Evolutionary conservation across 805 yeast genomes (phyloP).

Genomic region (Brettanomyces anomalus): DNA sequence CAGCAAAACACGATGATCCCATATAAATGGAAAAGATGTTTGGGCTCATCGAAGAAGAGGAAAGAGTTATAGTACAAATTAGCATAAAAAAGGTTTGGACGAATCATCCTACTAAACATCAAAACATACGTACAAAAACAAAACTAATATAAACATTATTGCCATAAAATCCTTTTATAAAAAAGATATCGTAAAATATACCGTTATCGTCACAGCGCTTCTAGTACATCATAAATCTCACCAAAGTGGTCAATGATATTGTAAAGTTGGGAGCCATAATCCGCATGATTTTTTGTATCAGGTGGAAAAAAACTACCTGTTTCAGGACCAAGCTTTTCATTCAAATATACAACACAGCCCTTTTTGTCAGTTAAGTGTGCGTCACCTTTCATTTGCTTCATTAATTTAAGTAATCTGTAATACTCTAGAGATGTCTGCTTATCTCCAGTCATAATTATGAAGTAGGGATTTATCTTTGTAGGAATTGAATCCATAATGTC

Average conservation of each 20-base stretch:
- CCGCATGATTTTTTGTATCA: not conserved
- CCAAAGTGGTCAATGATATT: slow-evolving; percentile 13
- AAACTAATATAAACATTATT: too few species aligned
- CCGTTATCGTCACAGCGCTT: slow-evolving; percentile 4
- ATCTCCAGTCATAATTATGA: slow-evolving; percentile 17
- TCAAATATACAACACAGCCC: slow-evolving; percentile 17
- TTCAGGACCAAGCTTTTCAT: slow-evolving; percentile 1
- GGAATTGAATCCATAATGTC: slow-evolving; percentile 3
- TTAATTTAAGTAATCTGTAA: slow-evolving; percentile 14
- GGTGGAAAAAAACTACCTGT: not conserved
- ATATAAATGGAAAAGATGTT: too few species aligned
- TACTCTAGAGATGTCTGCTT: slow-evolving; percentile 18
- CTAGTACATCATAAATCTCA: slow-evolving; percentile 15
- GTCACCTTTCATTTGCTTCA: slow-evolving; percentile 5
- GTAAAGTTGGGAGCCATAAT: slow-evolving; percentile 10
- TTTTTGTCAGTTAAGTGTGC: not conserved
- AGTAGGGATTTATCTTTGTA: slow-evolving; percentile 6
- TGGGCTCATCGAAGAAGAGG: too few species aligned
- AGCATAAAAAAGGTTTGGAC: too few species aligned
- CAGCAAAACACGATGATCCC: too few species aligned
- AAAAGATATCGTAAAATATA: too few species aligned
- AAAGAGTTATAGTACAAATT: too few species aligned
- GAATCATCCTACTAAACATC: too few species aligned
- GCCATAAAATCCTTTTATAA: too few species aligned
- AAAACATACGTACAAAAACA: too few species aligned